Evolutionary conservation across 495 filamentous ascomycete species (phyloP), one percentile per base, ranked within the genome.

Genomic region (Aspergillus taichungensis): DNA sequence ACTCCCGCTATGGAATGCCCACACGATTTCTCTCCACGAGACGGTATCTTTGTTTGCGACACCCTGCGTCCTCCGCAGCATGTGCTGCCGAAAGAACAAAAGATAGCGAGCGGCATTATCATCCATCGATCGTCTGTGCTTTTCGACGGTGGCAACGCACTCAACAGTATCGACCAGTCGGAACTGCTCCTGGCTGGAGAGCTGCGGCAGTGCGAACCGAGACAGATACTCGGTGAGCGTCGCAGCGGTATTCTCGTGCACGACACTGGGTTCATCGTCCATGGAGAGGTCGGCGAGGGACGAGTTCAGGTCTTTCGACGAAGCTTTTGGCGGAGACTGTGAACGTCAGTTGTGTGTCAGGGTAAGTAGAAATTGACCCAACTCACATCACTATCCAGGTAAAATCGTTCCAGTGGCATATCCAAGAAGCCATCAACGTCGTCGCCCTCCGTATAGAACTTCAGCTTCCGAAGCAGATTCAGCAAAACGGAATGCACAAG

Each of bases 21-120:
- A 97, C 38, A 84, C 83, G 46, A 95, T 91, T 55, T 96, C 91
- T 61, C 94, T 74, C 87, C 89, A 99, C 5, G 85, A 84, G 51
- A 96, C 79, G 13, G 78, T 72, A 6, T 80, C 76, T 57, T 79
- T 80, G 51, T 75, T 77, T 6, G 77, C 60, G 12, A 72, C 56
- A n/a, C 68, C 69, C 55, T 80, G 75, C 27, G 74, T 71, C 62
- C 75, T 83, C 29, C 82, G 76, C 31, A 97, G 68, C 44, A 80
- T 83, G 59, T 92, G 82, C 50, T 94, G 87, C 11, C 86, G 75
- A 68, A 94, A 94, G 62, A 92, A 94, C 18, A 95, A 71, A 62
- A 95, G 76, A 63, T 87, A 97, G 32, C 86, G 77, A n/a, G 86
- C 83, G 8, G 86, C 91, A 60, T 94, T 95, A 54, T 87, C 86